Base-by-base conservation (phyloP, 2,329 filamentous ascomycete species). In the Trichophyton simii region DNA sequence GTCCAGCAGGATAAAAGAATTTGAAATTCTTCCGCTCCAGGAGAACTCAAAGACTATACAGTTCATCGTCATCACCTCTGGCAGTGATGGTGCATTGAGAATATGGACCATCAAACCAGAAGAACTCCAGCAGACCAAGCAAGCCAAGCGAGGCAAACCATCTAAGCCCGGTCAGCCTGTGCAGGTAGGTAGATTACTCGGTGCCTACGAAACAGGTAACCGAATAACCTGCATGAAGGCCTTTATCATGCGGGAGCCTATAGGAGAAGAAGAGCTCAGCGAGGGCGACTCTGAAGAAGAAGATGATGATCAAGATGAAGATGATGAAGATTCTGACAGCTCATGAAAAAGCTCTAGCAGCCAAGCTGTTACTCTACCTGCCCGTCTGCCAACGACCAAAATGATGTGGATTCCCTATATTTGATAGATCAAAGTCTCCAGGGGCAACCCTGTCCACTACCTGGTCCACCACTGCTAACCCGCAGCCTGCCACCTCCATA, bases 171-270 rank as follows among this genome's bases (percentile, higher is more conserved):
- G 3, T 13, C 44, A 48, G 44, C 18, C 44, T 48, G 20, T 22
- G 6, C 44, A 83, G 64, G 73, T 88, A 22, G 91, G 89, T 34
- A 80, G 76, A 65, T 71, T 95, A 61, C 72, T 96, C 52, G 90
- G 86, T 15, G 85, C 82, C 36, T 94, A 94, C 69, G 87, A 91
- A 73, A 96, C 91, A 22, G 85, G 87, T 54, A 91, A 92, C 72
- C 81, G 94, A 61, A 91, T 97, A 66, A 97, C 91, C 42, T 97
- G 94, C 72, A 71, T 97, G 68, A 85, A 84, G 67, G 87, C 87
- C 22, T 97, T 95, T 76, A 78, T 89, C 65, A 95, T 97, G 89
- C 82, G 88, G 72, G 82, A 85, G 67, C 78, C 75, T 3, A 70
- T 71, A 54, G 70, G n/a, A 44, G 41, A 44, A n/a, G 41, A 44